phyloP scores from a whole-genome alignment of 192 early-diverging fungal genomes.

The Rhizophagus prolifer region DNA sequence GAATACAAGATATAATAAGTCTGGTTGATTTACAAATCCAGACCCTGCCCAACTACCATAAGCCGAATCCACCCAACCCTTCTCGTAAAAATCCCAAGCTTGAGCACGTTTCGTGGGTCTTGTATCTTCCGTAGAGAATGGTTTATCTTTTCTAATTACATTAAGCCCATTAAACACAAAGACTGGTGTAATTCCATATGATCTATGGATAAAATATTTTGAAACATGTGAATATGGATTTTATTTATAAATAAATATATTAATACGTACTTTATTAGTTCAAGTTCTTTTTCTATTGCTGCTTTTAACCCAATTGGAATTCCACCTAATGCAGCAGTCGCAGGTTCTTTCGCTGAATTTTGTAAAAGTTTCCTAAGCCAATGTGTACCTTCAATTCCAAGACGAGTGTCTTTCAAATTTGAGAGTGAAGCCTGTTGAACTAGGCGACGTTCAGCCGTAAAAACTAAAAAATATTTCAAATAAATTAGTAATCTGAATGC shows the following conservation, averaged over 20 bases:
- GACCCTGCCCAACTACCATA: slow-evolving; percentile 55
- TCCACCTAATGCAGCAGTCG: slow-evolving; percentile 64
- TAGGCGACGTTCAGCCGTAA: slow-evolving; percentile 58
- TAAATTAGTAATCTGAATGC: no score
- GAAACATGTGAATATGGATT: neutral
- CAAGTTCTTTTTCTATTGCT: slow-evolving; percentile 66
- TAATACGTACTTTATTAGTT: slow-evolving; percentile 54
- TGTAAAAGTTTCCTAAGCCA: slow-evolving; percentile 72
- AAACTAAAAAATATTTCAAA: slow-evolving; percentile 32
- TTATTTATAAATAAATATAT: neutral
- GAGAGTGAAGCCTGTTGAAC: slow-evolving; percentile 56
- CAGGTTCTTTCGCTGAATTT: slow-evolving; percentile 52
- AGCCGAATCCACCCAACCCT: slow-evolving; percentile 58
- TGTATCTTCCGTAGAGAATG: slow-evolving; percentile 62
- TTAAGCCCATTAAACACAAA: slow-evolving; percentile 77
- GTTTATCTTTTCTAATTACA: slow-evolving; percentile 69
- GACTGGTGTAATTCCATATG: slow-evolving; percentile 66
- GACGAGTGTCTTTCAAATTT: slow-evolving; percentile 60
- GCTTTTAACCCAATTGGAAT: slow-evolving; percentile 57
- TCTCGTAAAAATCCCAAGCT: slow-evolving; percentile 70
- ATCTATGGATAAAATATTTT: slow-evolving; percentile 35
- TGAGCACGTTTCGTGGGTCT: slow-evolving; percentile 58
- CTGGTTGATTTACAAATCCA: slow-evolving; percentile 55
- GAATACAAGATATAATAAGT: slow-evolving; percentile 67
- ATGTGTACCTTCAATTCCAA: slow-evolving; percentile 79